Conservation (phyloP, 169 alveolate genomes). For the Theileria orientalis region DNA sequence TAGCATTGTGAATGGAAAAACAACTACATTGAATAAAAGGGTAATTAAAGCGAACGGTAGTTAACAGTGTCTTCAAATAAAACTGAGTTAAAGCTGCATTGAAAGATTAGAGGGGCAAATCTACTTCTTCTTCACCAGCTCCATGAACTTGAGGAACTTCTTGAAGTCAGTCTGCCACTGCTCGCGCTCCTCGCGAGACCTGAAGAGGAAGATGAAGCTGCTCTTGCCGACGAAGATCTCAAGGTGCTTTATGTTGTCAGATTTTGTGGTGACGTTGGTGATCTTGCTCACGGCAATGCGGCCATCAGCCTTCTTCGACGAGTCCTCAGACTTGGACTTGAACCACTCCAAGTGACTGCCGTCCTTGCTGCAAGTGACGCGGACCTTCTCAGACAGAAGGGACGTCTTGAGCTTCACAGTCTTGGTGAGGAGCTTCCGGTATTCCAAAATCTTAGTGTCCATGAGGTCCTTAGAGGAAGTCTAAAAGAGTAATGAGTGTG, state of each 20-base stretch:
- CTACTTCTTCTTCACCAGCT: too few relatives aligned
- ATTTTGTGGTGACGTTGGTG: slow-evolving; percentile 66
- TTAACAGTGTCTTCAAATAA: not conserved
- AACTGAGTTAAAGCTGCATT: not conserved
- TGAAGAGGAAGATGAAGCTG: slow-evolving; percentile 67
- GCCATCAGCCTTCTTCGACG: slow-evolving; percentile 9
- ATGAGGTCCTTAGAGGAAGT: slow-evolving; percentile 71
- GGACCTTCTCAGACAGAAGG: slow-evolving; percentile 69
- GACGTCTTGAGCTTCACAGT: slow-evolving; percentile 72
- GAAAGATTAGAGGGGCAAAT: too few relatives aligned
- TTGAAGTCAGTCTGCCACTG: slow-evolving; percentile 75
- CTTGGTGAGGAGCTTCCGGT: slow-evolving; percentile 65
- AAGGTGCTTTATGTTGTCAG: slow-evolving; percentile 65
- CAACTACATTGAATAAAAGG: not conserved
- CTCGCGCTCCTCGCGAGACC: slow-evolving; percentile 72
- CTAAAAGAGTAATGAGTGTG: slow-evolving; percentile 4
- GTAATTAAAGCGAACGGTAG: not conserved
- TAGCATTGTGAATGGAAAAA: not conserved
- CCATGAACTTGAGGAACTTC: slow-evolving; percentile 59
- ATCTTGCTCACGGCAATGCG: not conserved
- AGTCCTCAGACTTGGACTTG: slow-evolving; percentile 57
- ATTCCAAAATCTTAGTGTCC: slow-evolving; percentile 60
- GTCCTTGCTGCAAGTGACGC: slow-evolving; percentile 72
- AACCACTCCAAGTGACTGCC: slow-evolving; percentile 73
- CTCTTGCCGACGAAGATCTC: slow-evolving; percentile 69